phyloP scores from a whole-genome alignment of 2,329 filamentous ascomycete genomes.

The Sphaerostilbella broomeana region DNA sequence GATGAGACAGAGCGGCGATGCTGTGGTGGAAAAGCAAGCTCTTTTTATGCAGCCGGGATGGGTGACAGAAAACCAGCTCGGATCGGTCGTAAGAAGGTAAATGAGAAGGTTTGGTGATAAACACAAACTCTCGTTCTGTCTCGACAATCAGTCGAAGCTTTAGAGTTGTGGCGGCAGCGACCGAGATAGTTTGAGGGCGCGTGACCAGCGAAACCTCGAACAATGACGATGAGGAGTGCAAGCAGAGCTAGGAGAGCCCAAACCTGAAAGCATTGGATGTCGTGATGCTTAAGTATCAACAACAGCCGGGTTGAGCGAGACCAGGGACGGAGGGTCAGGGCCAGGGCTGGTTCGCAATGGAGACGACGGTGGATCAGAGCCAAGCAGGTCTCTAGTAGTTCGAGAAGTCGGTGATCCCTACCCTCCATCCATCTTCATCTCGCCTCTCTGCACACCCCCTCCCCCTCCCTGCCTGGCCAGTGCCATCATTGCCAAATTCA shows the following conservation, averaged over 20 bases:
- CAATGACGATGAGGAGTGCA: conserved; percentile 9
- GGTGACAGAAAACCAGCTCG: background rate
- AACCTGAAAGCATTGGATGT: conserved; percentile 8
- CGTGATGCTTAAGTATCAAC: conserved; percentile 12
- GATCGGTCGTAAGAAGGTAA: conserved; percentile 4
- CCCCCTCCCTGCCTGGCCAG: too few relatives aligned
- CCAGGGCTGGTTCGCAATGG: too few relatives aligned
- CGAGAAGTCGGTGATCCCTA: too few relatives aligned
- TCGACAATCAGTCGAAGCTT: conserved; percentile 1
- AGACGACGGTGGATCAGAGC: too few relatives aligned
- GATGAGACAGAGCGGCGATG: too few relatives aligned
- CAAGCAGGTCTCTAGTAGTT: too few relatives aligned
- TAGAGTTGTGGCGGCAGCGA: conserved; percentile 5
- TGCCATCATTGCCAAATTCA: too few relatives aligned
- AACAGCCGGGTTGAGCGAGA: conserved; percentile 1
- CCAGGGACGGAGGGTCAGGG: too few relatives aligned
- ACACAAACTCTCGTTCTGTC: conserved; percentile 3
- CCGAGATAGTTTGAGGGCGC: conserved; percentile 3
- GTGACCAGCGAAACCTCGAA: conserved; percentile 10
- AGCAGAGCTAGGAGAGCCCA: conserved; percentile 3
- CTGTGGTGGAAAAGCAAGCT: background rate
- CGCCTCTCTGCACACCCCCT: too few relatives aligned
- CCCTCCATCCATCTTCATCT: too few relatives aligned
- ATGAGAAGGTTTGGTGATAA: background rate
- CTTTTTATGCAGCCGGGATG: conserved; percentile 3